Evolutionary conservation across 805 yeast genomes (phyloP), one percentile per base, ranked within the genome.

Genomic region (Tetrapisispora taiwanensis): DNA sequence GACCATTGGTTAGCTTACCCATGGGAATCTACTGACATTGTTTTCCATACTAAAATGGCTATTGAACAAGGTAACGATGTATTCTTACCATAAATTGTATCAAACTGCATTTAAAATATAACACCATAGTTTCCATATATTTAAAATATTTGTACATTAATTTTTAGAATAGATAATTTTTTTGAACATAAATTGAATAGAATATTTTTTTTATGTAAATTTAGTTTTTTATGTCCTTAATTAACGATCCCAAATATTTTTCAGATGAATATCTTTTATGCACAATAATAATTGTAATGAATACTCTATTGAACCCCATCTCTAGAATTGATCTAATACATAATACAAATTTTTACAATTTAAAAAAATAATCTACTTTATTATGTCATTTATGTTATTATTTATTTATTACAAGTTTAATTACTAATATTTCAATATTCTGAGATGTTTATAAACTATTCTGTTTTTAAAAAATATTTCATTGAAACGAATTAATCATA

Each of bases 1-100:
- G 92, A 84, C 57, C 71, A 72, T 46, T 84, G 94, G 94, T 83
- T 81, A 52, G 89, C 92, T 19, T 84, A 84, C 56, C 94, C 94
- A 38, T 84, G 94, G 94, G 92, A 84, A 61, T 74, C 83, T 17
- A 72, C 74, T 45, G 89, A 84, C 61, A 83, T 84, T 56, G 87
- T 80, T 20, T 69, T 67, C 60, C 92, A 84, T 54, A 81, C 84
- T 32, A 71, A 73, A 63, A 77, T 67, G 69, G 89, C 90, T 34
- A 71, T 78, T 49, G 76, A 74, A 55, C 92, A 84, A 66, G 89
- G 83, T 26, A 81, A 83, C 55, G 89, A 84, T 56, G 67, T 70
- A 12, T 68, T 64, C 52, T 46, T 67, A 31, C 44, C 43, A 24
- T 46, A 31, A 28, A 46, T 7, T 20, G n/a, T 30, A 20, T 24